phyloP scores from a whole-genome alignment of 2,329 filamentous ascomycete species.

The Aspergillus vadensis region DNA sequence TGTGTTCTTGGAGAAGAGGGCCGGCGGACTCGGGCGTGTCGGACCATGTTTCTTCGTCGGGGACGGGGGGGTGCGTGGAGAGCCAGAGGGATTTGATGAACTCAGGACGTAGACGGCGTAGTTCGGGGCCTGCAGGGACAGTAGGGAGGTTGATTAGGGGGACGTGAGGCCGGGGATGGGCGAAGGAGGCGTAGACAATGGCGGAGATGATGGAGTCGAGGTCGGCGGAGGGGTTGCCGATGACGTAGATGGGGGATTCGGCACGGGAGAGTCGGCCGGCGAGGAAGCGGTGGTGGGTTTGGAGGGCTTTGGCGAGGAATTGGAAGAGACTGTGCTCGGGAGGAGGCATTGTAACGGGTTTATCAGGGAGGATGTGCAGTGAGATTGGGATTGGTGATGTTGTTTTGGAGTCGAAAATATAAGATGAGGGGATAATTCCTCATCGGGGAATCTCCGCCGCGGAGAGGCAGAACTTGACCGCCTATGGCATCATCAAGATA shows the following conservation, averaged over 20 bases:
- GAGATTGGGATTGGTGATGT: too few species aligned
- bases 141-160: constrained; percentile 61
- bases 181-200: constrained; percentile 63
- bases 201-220: constrained; percentile 65
- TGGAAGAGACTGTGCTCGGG: constrained; percentile 31
- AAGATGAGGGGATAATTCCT: neutral
- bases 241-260: constrained; percentile 41
- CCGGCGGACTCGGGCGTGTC: constrained; percentile 28
- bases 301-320: constrained; percentile 40
- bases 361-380: neutral
- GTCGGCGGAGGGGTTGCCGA: constrained; percentile 54
- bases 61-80: constrained; percentile 37
- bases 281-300: constrained; percentile 32
- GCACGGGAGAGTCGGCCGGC: constrained; percentile 19
- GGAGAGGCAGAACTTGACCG: constrained; percentile 12
- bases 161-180: constrained; percentile 51
- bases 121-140: constrained; percentile 47
- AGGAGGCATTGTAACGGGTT: constrained; percentile 4
- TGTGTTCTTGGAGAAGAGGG: constrained; percentile 33
- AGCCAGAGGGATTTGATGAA: constrained; percentile 59
- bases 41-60: constrained; percentile 25
- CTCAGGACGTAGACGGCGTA: constrained; percentile 59
- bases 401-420: too few species aligned
- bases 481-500: neutral
- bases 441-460: neutral